Evolutionary conservation across 2,329 filamentous ascomycete species (phyloP), one percentile per base, ranked within the genome.

Genomic region (Cladorrhinum sp.): DNA sequence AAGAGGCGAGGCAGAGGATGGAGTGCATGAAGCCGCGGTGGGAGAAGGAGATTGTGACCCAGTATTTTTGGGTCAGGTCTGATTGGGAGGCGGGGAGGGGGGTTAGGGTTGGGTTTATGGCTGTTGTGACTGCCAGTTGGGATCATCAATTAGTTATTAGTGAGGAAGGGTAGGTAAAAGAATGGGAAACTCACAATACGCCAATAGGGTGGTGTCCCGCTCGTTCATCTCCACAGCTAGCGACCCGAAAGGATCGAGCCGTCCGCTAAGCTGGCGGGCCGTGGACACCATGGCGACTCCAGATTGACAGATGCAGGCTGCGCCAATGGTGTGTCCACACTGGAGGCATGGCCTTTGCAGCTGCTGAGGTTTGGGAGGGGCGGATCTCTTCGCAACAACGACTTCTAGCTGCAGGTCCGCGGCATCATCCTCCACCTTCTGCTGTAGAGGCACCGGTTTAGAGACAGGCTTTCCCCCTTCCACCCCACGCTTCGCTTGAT

Each of bases 21-120:
- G 26, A 46, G 49, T 58, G 55, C 30, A 59, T 42, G 36, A 62
- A 62, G 21, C 52, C 60, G 4, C 51, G n/a, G 36, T 59, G 56
- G 46, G 18, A 12, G 21, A 59, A 52, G 16, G 60, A 62, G 14
- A 53, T 33, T 8, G 52, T 59, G 18, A 57, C n/a, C 60, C 60
- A 62, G 57, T 57, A 57, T 14, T 54, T 50, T 21, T 62, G 49
- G 26, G 58, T 52, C 53, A 59, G 51, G 24, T 20, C 16, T 5
- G 54, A 36, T 8, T 58, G 54, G 42, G 21, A 28, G 20, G 21
- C 28, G 2, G 60, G 56, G 7, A 42, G 26, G 8, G 50, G 57
- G 9, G 55, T 56, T 18, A 62, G 36, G 18, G 42, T 49, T 7
- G 57, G 46, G 20, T 18, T n/a, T 30, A 62, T 53, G 1, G 53